A percentile compares a stretch with the other conserved stretches of the same genome.
phyloP scores from a whole-genome alignment of 2,329 filamentous ascomycete species.

The Sporothrix phasma region DNA sequence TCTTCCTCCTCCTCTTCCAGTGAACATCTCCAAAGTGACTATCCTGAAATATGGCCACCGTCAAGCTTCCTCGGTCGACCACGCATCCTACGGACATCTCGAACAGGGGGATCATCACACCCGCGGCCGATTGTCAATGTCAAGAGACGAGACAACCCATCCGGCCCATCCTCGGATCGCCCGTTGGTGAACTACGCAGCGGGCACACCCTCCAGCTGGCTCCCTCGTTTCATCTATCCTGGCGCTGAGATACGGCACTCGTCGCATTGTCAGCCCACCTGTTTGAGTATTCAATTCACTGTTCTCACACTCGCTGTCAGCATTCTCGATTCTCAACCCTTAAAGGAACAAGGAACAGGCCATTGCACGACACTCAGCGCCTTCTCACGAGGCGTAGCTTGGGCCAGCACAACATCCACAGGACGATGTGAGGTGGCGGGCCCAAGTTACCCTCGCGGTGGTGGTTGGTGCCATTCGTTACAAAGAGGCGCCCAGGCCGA shows the following conservation, averaged over 20 bases:
- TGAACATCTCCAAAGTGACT: not conserved
- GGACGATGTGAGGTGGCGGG: not conserved
- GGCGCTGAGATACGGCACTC: not conserved
- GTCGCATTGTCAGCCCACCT: not conserved
- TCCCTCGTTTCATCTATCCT: not conserved
- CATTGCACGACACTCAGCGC: not conserved
- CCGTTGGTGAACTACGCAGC: constrained; percentile 2
- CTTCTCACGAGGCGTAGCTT: not conserved
- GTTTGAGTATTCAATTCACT: not conserved
- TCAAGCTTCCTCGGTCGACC: constrained; percentile 6
- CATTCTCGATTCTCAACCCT: not conserved
- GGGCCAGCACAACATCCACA: not conserved
- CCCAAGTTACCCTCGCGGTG: not conserved
- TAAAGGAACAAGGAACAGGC: not conserved
- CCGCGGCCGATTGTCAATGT: not conserved
- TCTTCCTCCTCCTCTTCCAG: not conserved
- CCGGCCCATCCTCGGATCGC: not conserved
- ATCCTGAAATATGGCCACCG: not conserved
- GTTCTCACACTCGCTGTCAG: not conserved
- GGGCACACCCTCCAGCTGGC: not conserved
- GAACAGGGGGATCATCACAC: not conserved
- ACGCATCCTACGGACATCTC: not conserved
- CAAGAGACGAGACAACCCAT: not conserved
- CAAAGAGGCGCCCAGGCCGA: not conserved
- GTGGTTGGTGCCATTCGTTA: not conserved